These are phyloP conservation scores for Sambucus nigra DNA, from an alignment of 129 eudicot species.

Conservation along the genomic window DNA sequence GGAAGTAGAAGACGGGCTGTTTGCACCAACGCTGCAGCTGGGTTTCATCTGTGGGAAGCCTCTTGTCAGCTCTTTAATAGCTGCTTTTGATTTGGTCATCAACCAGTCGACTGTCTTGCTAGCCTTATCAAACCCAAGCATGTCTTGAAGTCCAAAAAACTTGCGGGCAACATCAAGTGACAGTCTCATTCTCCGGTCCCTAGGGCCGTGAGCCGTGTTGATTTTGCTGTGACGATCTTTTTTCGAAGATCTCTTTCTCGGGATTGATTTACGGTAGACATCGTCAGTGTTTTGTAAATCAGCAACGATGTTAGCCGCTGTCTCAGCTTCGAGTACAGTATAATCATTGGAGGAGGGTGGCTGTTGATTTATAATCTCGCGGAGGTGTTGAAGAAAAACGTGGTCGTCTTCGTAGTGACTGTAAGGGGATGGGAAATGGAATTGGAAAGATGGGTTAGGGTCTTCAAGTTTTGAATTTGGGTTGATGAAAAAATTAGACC, in stretches of 20 bases:
- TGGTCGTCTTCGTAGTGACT: conserved; percentile 27
- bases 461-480: no score
- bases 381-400: conserved; percentile 19
- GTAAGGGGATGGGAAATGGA: conserved; percentile 26
- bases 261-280: not conserved
- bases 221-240: conserved; percentile 84
- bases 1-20: conserved; percentile 33
- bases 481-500: no score
- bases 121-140: conserved; percentile 60
- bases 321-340: no score
- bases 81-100: conserved; percentile 30
- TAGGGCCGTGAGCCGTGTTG: conserved; percentile 63
- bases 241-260: conserved; percentile 24
- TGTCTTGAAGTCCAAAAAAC: conserved; percentile 61
- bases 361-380: conserved; percentile 2
- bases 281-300: not conserved
- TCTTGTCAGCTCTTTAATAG: conserved; percentile 43
- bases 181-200: conserved; percentile 79
- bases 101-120: conserved; percentile 77
- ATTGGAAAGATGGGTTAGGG: no score
- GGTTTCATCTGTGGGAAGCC: not conserved
- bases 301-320: not conserved
- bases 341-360: no score
- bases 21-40: conserved; percentile 19
- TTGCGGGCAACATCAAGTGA: conserved; percentile 62